Conservation (phyloP, 768 basidiomycete genomes). For the Tulasnella sp. region DNA sequence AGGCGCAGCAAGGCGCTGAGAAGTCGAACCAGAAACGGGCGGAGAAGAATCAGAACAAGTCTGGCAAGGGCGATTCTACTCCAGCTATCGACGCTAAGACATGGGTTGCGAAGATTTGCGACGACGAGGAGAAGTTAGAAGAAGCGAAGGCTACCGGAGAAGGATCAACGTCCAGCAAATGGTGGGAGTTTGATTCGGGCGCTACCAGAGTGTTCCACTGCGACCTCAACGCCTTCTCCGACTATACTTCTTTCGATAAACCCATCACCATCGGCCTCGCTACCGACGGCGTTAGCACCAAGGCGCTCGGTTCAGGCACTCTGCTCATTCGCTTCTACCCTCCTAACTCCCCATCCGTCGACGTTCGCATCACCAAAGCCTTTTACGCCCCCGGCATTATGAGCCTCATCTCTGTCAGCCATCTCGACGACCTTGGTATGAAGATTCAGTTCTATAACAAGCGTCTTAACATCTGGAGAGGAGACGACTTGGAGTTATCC, state of each 20-base stretch:
- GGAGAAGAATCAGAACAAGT: neutral
- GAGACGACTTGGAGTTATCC: too few relatives aligned
- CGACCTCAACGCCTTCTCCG: neutral
- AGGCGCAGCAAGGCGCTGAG: neutral
- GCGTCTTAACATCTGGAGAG: too few relatives aligned
- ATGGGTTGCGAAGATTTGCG: neutral
- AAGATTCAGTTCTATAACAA: too few relatives aligned
- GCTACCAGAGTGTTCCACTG: neutral
- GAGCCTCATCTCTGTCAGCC: neutral
- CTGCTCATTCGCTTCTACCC: neutral
- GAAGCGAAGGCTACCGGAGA: neutral
- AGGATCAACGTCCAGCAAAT: neutral
- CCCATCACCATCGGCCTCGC: neutral
- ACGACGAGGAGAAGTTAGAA: neutral
- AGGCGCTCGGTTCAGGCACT: neutral
- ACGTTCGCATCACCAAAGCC: neutral
- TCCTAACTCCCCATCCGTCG: neutral
- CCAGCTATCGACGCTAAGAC: neutral
- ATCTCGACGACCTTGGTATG: too few relatives aligned
- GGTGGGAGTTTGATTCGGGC: constrained; percentile 2
- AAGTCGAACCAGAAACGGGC: neutral
- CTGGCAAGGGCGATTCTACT: neutral
- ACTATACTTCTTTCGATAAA: neutral
- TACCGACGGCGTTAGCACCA: too few relatives aligned
- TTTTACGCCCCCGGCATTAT: neutral